phyloP scores from a whole-genome alignment of 2,329 filamentous ascomycete genomes.

The Grosmannia clavigera region DNA sequence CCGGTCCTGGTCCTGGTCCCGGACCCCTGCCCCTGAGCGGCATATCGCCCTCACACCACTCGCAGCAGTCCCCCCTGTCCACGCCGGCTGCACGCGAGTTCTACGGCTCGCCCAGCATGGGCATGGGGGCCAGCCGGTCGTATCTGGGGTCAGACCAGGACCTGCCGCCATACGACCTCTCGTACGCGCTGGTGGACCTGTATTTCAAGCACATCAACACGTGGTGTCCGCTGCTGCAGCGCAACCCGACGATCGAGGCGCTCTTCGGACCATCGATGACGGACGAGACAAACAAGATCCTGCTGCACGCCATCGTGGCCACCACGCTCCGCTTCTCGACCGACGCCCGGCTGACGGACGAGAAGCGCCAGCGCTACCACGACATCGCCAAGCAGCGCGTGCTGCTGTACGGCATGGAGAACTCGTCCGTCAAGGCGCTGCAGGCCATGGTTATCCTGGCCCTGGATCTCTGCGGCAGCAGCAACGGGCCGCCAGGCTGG shows the following conservation, averaged over 20 bases:
- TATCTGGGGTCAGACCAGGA: slow-evolving; percentile 47
- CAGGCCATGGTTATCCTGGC: slow-evolving; percentile 82
- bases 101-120: slow-evolving; percentile 31
- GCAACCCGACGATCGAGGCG: slow-evolving; percentile 66
- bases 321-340: slow-evolving; percentile 76
- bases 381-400: slow-evolving; percentile 75
- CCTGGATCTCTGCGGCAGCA: slow-evolving; percentile 71
- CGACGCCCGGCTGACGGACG: slow-evolving; percentile 61
- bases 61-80: slow-evolving; percentile 20
- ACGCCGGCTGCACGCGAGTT: slow-evolving; percentile 35
- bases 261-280: slow-evolving; percentile 67
- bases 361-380: slow-evolving; percentile 64
- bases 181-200: slow-evolving; percentile 61
- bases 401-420: slow-evolving; percentile 75
- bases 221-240: slow-evolving; percentile 84
- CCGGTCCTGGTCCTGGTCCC: background rate
- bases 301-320: slow-evolving; percentile 80
- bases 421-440: slow-evolving; percentile 76
- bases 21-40: slow-evolving; percentile 17
- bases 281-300: slow-evolving; percentile 69
- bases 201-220: slow-evolving; percentile 74
- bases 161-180: slow-evolving; percentile 60
- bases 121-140: slow-evolving; percentile 34
- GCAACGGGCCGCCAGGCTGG: slow-evolving; percentile 86
- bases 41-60: slow-evolving; percentile 24